Conservation (phyloP, 2,329 filamentous ascomycete species). For the Pseudocercospora pini-densiflorae region DNA sequence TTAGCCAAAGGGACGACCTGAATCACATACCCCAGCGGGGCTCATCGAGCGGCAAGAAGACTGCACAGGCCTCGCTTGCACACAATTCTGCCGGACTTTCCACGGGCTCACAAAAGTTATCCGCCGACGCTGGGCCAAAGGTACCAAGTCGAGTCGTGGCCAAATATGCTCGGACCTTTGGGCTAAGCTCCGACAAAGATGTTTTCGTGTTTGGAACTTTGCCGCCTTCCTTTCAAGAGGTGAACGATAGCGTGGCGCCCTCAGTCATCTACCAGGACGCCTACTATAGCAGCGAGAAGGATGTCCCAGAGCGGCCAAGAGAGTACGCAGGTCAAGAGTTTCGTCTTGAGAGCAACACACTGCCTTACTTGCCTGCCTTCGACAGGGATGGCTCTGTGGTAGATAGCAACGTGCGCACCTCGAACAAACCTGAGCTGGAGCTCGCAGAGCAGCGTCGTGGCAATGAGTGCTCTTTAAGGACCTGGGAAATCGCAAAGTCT, state of each 20-base stretch:
- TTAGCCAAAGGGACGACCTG: slow-evolving; percentile 65
- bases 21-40: slow-evolving; percentile 21
- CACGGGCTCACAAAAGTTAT: neutral
- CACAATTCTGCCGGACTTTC: neutral
- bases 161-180: slow-evolving; percentile 34
- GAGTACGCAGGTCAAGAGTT: slow-evolving; percentile 92
- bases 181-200: slow-evolving; percentile 18
- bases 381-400: slow-evolving; percentile 53
- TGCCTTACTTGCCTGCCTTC: slow-evolving; percentile 82
- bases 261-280: slow-evolving; percentile 81
- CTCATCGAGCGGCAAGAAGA: slow-evolving; percentile 18
- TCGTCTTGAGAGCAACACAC: slow-evolving; percentile 71
- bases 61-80: neutral
- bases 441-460: slow-evolving; percentile 57
- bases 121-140: neutral
- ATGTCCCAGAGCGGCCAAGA: slow-evolving; percentile 75
- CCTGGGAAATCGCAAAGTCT: slow-evolving; percentile 75
- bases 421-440: slow-evolving; percentile 60
- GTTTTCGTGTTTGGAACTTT: slow-evolving; percentile 43
- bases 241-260: slow-evolving; percentile 65
- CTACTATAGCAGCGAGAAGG: slow-evolving; percentile 80
- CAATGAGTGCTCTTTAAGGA: slow-evolving; percentile 63
- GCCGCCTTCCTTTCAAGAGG: slow-evolving; percentile 50
- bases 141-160: neutral
- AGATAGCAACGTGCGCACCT: slow-evolving; percentile 59